A percentile compares a stretch with the other conserved stretches of the same genome.
Conservation (phyloP, 164 flowering plant species). For the Nelumbo lutea region DNA sequence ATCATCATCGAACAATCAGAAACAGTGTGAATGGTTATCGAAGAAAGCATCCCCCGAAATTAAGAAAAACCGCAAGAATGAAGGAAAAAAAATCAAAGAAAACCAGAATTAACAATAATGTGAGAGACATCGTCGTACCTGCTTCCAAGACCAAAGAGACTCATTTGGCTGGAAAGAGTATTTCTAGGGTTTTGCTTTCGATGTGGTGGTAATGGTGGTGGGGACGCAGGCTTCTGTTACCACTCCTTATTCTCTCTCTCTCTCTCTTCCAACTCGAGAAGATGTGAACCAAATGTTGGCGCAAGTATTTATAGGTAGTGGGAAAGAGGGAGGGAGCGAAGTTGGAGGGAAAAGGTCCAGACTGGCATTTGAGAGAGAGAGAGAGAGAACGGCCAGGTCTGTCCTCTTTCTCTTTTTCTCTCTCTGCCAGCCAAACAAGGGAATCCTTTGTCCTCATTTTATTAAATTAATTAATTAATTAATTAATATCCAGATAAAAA, state of each 20-base stretch:
- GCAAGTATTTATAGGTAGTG: not conserved
- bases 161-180: conserved; percentile 26
- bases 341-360: conserved; percentile 5
- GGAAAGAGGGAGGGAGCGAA: not conserved
- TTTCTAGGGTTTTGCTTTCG: not conserved
- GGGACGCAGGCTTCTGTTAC: not conserved
- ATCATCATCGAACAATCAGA: not conserved
- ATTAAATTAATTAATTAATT: no score
- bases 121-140: conserved; percentile 24
- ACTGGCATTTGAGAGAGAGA: conserved; percentile 10
- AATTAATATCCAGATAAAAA: no score
- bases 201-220: no score
- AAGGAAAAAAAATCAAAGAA: not conserved
- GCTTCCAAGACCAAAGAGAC: conserved; percentile 66
- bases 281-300: not conserved
- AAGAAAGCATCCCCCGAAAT: not conserved
- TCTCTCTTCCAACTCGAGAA: not conserved
- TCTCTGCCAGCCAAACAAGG: not conserved
- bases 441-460: no score
- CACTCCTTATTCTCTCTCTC: conserved; percentile 1
- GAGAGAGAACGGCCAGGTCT: not conserved
- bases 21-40: not conserved
- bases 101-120: no score
- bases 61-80: not conserved
- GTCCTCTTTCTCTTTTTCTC: not conserved